Conservation (phyloP, 208 protist genomes). For the Crithidia sp. region DNA sequence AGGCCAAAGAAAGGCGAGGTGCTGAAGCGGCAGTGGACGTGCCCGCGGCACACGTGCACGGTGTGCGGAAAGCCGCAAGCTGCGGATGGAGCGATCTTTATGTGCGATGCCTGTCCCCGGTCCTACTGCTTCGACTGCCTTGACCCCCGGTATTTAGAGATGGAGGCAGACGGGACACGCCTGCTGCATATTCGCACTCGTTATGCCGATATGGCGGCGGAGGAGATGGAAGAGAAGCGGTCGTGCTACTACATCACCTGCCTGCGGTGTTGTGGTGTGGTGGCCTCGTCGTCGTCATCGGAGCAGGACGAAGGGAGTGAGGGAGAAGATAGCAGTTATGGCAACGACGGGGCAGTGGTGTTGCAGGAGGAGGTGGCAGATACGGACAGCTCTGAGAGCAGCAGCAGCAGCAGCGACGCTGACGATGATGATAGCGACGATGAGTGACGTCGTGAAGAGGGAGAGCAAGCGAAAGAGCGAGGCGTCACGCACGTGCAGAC, state of each 20-base stretch:
- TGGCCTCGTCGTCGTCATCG: conserved; percentile 61
- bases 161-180: conserved; percentile 53
- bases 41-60: conserved; percentile 71
- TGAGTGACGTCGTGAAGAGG: background rate
- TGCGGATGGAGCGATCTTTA: conserved; percentile 82
- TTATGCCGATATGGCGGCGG: conserved; percentile 79
- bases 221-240: conserved; percentile 59
- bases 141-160: conserved; percentile 73
- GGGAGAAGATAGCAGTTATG: conserved; percentile 10
- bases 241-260: conserved; percentile 88
- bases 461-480: too few relatives aligned
- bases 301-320: conserved; percentile 15
- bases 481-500: too few relatives aligned
- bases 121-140: conserved; percentile 91
- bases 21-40: conserved; percentile 67
- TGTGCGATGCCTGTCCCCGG: conserved; percentile 78
- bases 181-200: conserved; percentile 69
- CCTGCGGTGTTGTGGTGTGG: conserved; percentile 70
- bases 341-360: conserved; percentile 20
- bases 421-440: conserved; percentile 18
- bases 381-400: conserved; percentile 9
- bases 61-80: conserved; percentile 64
- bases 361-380: background rate
- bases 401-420: conserved; percentile 1
- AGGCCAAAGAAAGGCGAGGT: conserved; percentile 36